Evolutionary conservation across 1,139 yeast species (phyloP).

Genomic region (Pichia sp.): DNA sequence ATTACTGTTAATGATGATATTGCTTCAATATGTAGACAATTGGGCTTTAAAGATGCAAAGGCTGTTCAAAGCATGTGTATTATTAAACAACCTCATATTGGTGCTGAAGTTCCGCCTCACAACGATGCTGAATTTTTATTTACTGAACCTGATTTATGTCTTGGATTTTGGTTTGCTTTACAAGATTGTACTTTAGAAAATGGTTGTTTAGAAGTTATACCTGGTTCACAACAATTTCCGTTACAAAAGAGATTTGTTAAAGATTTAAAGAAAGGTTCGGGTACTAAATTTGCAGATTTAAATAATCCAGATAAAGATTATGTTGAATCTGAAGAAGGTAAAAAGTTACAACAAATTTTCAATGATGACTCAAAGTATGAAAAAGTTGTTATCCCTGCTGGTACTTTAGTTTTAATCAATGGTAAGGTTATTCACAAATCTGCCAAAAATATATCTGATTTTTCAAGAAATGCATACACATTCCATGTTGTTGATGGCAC

Average conservation of each 20-base stretch:
- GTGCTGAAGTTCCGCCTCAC: slow-evolving; percentile 75
- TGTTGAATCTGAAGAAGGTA: slow-evolving; percentile 16
- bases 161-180: slow-evolving; percentile 80
- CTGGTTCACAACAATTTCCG: slow-evolving; percentile 65
- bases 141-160: slow-evolving; percentile 64
- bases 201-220: slow-evolving; percentile 68
- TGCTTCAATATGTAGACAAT: slow-evolving; percentile 43
- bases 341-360: slow-evolving; percentile 22
- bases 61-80: slow-evolving; percentile 77
- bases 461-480: slow-evolving; percentile 69
- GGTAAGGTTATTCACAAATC: slow-evolving; percentile 70
- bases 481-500: slow-evolving; percentile 73
- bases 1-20: slow-evolving; percentile 50
- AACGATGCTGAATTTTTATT: slow-evolving; percentile 70
- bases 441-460: slow-evolving; percentile 47
- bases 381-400: slow-evolving; percentile 60
- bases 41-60: slow-evolving; percentile 57
- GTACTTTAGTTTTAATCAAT: slow-evolving; percentile 62
- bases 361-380: slow-evolving; percentile 36
- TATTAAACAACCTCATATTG: slow-evolving; percentile 68
- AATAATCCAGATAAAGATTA: slow-evolving; percentile 19
- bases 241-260: slow-evolving; percentile 64
- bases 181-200: slow-evolving; percentile 64
- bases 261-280: slow-evolving; percentile 37
- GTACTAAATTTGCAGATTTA: slow-evolving; percentile 43